phyloP scores from a whole-genome alignment of 495 filamentous ascomycete species.

The Podospora didyma region DNA sequence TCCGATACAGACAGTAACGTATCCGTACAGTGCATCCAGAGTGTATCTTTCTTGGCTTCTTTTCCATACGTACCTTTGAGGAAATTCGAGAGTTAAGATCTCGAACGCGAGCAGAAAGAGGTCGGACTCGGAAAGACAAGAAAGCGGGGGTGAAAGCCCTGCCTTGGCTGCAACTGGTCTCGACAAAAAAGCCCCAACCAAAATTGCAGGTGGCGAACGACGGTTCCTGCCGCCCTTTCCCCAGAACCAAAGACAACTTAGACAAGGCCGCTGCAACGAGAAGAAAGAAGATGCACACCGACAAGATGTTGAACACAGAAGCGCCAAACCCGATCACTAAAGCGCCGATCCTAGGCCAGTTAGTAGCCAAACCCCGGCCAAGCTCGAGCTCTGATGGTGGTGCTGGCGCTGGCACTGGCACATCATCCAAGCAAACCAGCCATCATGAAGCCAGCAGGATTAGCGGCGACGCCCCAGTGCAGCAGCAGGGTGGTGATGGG shows the following conservation, averaged over 20 bases:
- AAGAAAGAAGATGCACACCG: not conserved
- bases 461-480: not conserved
- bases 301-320: constrained; percentile 10
- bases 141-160: not conserved
- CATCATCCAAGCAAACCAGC: not conserved
- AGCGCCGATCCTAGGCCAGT: constrained; percentile 16
- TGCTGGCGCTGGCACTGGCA: not conserved
- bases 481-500: not conserved
- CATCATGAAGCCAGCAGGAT: not conserved
- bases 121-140: not conserved
- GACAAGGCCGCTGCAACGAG: not conserved
- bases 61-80: no score
- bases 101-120: not conserved
- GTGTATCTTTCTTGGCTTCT: no score
- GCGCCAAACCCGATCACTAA: constrained; percentile 12
- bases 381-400: not conserved
- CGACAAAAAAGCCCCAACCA: not conserved
- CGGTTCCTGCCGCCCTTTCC: not conserved
- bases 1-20: no score
- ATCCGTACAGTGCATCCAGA: no score
- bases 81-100: no score
- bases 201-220: not conserved
- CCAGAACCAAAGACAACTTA: not conserved
- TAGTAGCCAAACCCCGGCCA: not conserved
- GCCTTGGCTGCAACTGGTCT: not conserved